Evolutionary conservation across 2,329 filamentous ascomycete species (phyloP), one percentile per base, ranked within the genome.

Genomic region (Penicillium frequentans): DNA sequence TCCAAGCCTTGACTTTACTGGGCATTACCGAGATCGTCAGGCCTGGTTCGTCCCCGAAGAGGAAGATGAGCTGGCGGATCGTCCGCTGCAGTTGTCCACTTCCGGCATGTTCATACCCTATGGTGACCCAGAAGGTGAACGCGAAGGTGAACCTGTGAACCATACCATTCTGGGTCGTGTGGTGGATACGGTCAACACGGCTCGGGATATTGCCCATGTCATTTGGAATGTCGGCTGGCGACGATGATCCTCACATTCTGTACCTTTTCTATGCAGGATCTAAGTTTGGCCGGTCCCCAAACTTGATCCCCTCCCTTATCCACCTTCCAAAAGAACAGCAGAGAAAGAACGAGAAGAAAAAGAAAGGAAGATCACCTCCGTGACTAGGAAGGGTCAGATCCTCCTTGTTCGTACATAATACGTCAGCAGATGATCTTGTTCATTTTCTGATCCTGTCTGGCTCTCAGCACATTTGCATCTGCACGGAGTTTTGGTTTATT

Each of bases 31-130:
- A 47, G 54, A 63, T 29, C 62, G 59, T 53, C 68, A 64, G 23
- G 64, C 72, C 7, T 73, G 56, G 77, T 76, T 64, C 62, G 57
- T 74, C 33, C 55, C 69, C 3, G 62, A 70, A 59, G 73, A 84
- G 11, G 82, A 86, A 29, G 80, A 86, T 46, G 83, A 85, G 43
- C 79, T 83, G 50, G 75, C 82, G 3, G 70, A 70, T 44, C 78
- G 75, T 19, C 87, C 87, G 52, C 87, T 96, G 80, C 86, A 88
- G 60, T 84, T 92, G 64, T 96, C 91, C 21, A 81, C 86, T 50
- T 95, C 91, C 39, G 92, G 91, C 64, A 96, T 96, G 90, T 89
- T 96, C 67, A 93, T 96, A 89, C 90, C 91, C 2, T 57, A 61
- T 24, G 55, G 52, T 8, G 89, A 88, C 65, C 90, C 92, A 65